Evolutionary conservation across 139 green algal species (phyloP).

Genomic region (Nannochloris sp.): DNA sequence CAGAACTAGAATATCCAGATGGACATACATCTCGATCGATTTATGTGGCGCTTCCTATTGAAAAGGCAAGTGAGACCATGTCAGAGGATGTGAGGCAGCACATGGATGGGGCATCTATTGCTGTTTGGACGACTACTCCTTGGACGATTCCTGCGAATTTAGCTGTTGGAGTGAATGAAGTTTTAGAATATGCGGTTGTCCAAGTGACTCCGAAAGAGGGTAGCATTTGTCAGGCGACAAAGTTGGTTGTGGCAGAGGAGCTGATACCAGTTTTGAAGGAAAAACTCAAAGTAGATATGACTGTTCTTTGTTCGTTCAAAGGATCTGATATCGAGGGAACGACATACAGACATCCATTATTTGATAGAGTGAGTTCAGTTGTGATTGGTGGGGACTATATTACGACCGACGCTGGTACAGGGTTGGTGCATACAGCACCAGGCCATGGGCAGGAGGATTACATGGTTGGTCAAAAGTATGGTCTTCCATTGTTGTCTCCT

Average conservation of each 20-base stretch:
- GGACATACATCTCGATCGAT: constrained; percentile 81
- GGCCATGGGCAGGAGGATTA: constrained; percentile 98
- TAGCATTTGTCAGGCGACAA: background rate
- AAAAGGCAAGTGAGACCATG: constrained; percentile 4
- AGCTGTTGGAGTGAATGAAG: constrained; percentile 88
- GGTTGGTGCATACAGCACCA: constrained; percentile 92
- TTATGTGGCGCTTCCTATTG: constrained; percentile 85
- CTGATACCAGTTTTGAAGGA: constrained; percentile 55
- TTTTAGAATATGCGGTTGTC: constrained; percentile 83
- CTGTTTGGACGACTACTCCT: constrained; percentile 98
- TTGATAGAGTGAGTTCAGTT: constrained; percentile 60
- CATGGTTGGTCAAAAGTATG: constrained; percentile 70
- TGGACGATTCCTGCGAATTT: constrained; percentile 98
- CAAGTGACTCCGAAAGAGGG: constrained; percentile 24
- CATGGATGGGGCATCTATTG: constrained; percentile 43
- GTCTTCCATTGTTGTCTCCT: constrained; percentile 80
- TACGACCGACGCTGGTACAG: constrained; percentile 93
- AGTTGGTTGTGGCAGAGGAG: constrained; percentile 69
- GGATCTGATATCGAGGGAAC: constrained; percentile 63
- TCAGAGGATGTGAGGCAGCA: constrained; percentile 1
- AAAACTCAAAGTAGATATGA: constrained; percentile 55
- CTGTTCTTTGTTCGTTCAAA: constrained; percentile 43
- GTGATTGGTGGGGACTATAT: constrained; percentile 98
- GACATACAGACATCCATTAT: constrained; percentile 88
- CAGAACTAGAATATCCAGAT: constrained; percentile 98